Percentiles rank a stretch among this genome's conserved stretches.
These are phyloP conservation scores for Calcarisporium arbuscula DNA, from an alignment of 2,329 filamentous ascomycete genomes.

Conservation along the genomic window DNA sequence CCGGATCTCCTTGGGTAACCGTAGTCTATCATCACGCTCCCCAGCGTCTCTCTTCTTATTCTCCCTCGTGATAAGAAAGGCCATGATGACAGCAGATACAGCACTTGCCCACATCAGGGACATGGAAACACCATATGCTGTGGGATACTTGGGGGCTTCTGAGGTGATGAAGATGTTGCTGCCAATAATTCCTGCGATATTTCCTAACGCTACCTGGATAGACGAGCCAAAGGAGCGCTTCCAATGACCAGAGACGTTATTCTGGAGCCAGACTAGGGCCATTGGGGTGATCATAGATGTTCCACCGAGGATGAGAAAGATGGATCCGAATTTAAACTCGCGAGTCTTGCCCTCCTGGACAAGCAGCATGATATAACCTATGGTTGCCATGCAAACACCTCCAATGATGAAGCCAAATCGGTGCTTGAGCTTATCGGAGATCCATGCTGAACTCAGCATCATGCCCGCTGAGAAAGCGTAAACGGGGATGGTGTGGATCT, in stretches of 20 bases:
- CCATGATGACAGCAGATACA: no score
- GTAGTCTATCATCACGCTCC: no score
- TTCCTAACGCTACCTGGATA: conserved; percentile 42
- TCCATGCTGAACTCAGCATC: conserved; percentile 28
- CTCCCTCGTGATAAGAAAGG: no score
- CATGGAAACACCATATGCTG: no score
- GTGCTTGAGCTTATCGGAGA: conserved; percentile 44
- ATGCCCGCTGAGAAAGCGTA: conserved; percentile 24
- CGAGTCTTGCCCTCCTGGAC: conserved; percentile 17
- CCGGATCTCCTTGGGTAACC: no score
- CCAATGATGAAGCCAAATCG: conserved; percentile 48
- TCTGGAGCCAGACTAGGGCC: conserved; percentile 48
- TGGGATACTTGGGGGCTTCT: no score
- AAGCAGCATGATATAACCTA: conserved; percentile 51
- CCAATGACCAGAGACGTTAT: conserved; percentile 51
- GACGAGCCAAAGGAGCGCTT: conserved; percentile 48
- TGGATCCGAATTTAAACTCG: conserved; percentile 41
- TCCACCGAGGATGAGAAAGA: conserved; percentile 48
- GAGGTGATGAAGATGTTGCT: conserved; percentile 38
- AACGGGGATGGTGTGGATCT: conserved; percentile 28
- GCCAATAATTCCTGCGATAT: conserved; percentile 40
- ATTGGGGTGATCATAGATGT: conserved; percentile 50
- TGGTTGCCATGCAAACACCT: conserved; percentile 41
- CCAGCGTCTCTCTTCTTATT: no score
- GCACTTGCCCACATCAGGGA: no score